A percentile compares a stretch with the other conserved stretches of the same genome.
phyloP scores from a whole-genome alignment of 768 basidiomycete genomes.

The Lentinula sp. region DNA sequence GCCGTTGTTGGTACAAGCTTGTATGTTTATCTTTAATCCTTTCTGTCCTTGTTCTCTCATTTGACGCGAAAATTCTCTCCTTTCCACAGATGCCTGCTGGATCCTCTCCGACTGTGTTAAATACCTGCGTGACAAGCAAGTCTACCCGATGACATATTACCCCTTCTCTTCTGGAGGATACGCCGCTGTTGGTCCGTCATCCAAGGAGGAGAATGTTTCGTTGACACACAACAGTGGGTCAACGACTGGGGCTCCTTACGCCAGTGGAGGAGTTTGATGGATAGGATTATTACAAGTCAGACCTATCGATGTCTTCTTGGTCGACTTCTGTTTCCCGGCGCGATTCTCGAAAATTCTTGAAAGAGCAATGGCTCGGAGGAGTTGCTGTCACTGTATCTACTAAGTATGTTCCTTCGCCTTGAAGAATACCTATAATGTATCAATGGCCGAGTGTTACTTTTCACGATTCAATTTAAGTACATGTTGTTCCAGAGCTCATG shows the following conservation, averaged over 20 bases:
- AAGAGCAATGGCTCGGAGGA: no score
- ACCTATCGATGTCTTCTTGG: no score
- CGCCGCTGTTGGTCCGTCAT: background rate
- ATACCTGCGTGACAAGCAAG: background rate
- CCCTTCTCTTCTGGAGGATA: background rate
- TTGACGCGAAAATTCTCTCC: background rate
- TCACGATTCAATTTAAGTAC: no score
- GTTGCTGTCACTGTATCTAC: no score
- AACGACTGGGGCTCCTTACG: background rate
- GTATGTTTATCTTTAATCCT: background rate
- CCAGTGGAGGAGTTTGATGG: background rate
- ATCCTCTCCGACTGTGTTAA: slow-evolving; percentile 5
- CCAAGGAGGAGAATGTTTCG: background rate
- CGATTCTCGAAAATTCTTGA: no score
- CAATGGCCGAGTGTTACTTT: no score
- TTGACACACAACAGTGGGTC: slow-evolving; percentile 2
- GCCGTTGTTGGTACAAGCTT: slow-evolving; percentile 1
- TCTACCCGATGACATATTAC: background rate
- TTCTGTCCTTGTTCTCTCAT: background rate
- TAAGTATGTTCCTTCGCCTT: no score
- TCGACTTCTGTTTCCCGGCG: no score
- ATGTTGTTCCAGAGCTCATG: no score
- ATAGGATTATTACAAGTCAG: background rate
- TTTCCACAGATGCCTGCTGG: slow-evolving; percentile 5
- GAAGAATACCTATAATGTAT: no score